Percentiles rank a stretch among this genome's conserved stretches.
phyloP scores from a whole-genome alignment of 257 asterid genomes.

The Gardenia jasminoides region DNA sequence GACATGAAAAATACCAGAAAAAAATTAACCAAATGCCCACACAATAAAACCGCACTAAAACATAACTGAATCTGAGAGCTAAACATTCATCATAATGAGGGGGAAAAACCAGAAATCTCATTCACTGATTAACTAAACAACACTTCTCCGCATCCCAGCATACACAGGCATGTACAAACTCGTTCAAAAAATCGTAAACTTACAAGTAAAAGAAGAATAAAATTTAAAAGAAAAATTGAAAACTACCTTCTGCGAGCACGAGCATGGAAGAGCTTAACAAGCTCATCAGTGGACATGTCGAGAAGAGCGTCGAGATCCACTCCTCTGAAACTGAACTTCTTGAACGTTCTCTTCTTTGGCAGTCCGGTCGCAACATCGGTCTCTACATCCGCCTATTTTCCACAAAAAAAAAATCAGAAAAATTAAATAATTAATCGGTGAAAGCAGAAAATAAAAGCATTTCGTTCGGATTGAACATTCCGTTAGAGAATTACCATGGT shows the following conservation, averaged over 20 bases:
- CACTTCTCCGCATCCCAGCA: background rate
- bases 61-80: background rate
- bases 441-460: background rate
- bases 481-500: conserved; percentile 23
- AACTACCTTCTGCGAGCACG: conserved; percentile 72
- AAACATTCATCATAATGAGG: background rate
- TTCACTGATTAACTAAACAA: background rate
- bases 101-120: background rate
- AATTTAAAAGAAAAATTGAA: too few species aligned
- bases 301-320: conserved; percentile 90
- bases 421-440: background rate
- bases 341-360: conserved; percentile 79
- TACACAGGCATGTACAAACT: background rate
- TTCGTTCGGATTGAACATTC: background rate
- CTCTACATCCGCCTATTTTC: conserved; percentile 69
- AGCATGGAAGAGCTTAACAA: conserved; percentile 70
- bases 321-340: conserved; percentile 89
- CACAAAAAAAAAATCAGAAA: background rate
- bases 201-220: background rate
- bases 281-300: conserved; percentile 85
- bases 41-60: background rate
- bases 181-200: background rate
- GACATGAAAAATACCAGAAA: background rate
- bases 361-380: conserved; percentile 55
- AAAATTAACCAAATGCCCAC: background rate